Percentiles rank a stretch among this genome's conserved stretches.
Evolutionary conservation across 169 alveolate genomes (phyloP).

Genomic region (Cystoisospora suis): DNA sequence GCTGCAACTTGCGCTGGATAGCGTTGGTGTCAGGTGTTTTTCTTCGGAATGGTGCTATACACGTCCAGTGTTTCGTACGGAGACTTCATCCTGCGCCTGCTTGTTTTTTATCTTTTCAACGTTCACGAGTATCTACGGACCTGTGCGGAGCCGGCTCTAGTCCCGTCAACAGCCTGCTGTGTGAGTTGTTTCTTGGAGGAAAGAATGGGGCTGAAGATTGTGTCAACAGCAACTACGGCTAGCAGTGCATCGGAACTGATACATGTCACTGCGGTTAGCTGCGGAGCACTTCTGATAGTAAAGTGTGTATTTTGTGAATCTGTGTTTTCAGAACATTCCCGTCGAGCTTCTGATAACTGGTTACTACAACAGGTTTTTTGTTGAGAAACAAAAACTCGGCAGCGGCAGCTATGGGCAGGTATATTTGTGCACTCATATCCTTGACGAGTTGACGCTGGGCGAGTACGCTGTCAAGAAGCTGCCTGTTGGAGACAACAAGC

Average conservation of each 20-base stretch:
- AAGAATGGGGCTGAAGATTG: too few species aligned
- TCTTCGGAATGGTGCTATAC: neutral
- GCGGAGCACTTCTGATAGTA: neutral
- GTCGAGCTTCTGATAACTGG: slow-evolving; percentile 80
- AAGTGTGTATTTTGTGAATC: too few species aligned
- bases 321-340: slow-evolving; percentile 67
- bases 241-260: too few species aligned
- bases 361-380: slow-evolving; percentile 78
- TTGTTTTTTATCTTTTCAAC: neutral
- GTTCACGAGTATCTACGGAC: too few species aligned
- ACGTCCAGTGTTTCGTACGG: neutral
- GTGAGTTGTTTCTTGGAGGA: too few species aligned
- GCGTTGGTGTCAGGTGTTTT: neutral
- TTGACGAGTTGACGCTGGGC: slow-evolving; percentile 77
- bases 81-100: neutral
- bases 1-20: neutral
- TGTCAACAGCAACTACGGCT: too few species aligned
- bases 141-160: too few species aligned
- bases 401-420: slow-evolving; percentile 83
- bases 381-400: slow-evolving; percentile 78
- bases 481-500: slow-evolving; percentile 82
- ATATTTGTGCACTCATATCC: slow-evolving; percentile 77
- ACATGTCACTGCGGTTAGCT: neutral
- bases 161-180: too few species aligned
- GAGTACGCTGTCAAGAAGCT: slow-evolving; percentile 83